phyloP scores from a whole-genome alignment of 2,329 filamentous ascomycete species.

The Diaporthe sp. region DNA sequence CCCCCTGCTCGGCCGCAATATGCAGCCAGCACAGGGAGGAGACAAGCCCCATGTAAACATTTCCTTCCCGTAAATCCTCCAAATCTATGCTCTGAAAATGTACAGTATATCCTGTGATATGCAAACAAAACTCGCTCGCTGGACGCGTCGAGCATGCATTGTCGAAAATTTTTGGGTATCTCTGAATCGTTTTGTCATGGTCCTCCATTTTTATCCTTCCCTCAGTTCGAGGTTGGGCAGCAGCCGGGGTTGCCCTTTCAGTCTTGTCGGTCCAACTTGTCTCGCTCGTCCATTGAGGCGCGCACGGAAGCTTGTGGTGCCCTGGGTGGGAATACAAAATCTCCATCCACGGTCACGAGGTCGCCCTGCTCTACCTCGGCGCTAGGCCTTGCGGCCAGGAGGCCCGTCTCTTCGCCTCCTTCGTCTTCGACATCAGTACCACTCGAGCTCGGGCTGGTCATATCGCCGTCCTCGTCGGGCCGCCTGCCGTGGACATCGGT shows the following conservation, averaged over 20 bases:
- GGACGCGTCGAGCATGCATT: not conserved
- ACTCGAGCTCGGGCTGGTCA: constrained; percentile 53
- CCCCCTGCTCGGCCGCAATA: not conserved
- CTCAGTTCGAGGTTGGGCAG: not conserved
- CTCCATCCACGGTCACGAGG: constrained; percentile 57
- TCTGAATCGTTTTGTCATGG: constrained; percentile 22
- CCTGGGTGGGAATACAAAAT: constrained; percentile 55
- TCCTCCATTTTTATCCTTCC: constrained; percentile 6
- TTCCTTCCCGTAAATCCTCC: constrained; percentile 7
- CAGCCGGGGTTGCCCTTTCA: constrained; percentile 15
- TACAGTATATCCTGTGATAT: constrained; percentile 37
- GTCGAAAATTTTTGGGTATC: constrained; percentile 35
- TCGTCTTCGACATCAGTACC: constrained; percentile 58
- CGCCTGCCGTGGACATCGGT: constrained; percentile 62
- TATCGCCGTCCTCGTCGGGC: constrained; percentile 49
- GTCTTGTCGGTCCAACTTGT: constrained; percentile 42
- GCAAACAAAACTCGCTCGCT: constrained; percentile 35
- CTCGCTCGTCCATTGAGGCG: constrained; percentile 36
- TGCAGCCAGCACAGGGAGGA: not conserved
- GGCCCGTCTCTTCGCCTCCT: constrained; percentile 61
- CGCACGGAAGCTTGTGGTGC: constrained; percentile 28
- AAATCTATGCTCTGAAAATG: constrained; percentile 32
- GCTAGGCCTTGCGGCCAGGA: constrained; percentile 59
- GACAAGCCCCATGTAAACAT: not conserved
- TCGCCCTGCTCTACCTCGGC: constrained; percentile 49